Evolutionary conservation across 306 rosid genomes (phyloP).

Genomic region (Corylus heterophylla): DNA sequence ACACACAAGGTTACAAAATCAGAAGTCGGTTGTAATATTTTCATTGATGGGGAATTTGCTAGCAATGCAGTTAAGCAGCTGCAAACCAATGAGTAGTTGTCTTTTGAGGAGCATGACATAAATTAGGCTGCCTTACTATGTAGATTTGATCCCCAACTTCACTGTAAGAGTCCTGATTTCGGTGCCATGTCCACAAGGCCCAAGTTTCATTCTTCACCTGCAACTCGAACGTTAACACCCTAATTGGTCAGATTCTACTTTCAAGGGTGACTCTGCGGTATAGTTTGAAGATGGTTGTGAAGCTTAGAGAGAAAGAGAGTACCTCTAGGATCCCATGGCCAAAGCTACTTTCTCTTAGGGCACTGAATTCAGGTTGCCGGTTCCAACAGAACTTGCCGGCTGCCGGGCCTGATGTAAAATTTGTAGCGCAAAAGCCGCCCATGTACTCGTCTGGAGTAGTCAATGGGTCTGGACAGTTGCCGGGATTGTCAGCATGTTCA

Average conservation of each 20-base stretch:
- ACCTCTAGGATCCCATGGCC: conserved; percentile 86
- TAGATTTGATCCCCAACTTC: conserved; percentile 73
- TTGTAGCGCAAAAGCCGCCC: conserved; percentile 65
- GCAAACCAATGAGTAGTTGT: conserved; percentile 23
- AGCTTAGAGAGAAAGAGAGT: conserved; percentile 19
- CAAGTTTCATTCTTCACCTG: conserved; percentile 82
- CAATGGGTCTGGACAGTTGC: conserved; percentile 61
- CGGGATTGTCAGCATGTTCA: conserved; percentile 58
- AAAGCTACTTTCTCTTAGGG: conserved; percentile 74
- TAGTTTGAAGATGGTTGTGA: background rate
- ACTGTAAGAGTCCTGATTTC: conserved; percentile 64
- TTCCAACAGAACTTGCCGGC: conserved; percentile 77
- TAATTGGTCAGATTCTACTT: background rate
- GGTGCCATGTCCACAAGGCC: conserved; percentile 81
- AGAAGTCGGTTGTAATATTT: background rate
- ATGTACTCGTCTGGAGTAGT: conserved; percentile 44
- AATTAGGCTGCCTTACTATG: conserved; percentile 70
- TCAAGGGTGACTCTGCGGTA: background rate
- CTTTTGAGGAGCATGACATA: conserved; percentile 39
- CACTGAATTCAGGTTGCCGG: conserved; percentile 68
- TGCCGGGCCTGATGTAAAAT: conserved; percentile 63
- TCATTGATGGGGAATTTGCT: background rate
- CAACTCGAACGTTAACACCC: conserved; percentile 27
- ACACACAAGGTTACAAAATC: background rate
- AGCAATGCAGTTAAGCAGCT: conserved; percentile 21